Evolutionary conservation across 2,329 filamentous ascomycete species (phyloP).

Genomic region (Orbilia quercus): DNA sequence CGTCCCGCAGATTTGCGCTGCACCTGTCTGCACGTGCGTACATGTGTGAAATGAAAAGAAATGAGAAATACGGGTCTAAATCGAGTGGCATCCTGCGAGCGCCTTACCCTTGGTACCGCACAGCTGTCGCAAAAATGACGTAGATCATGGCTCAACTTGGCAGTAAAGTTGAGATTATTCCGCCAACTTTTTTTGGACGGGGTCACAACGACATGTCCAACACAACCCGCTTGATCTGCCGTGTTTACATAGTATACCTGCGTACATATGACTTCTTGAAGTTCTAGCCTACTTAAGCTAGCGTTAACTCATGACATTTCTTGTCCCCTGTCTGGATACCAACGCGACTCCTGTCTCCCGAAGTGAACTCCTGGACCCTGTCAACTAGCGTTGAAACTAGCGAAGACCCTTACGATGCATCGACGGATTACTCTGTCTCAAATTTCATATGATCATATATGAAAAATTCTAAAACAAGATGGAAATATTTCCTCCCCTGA

Average conservation of each 20-base stretch:
- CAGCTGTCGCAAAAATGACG: conserved; percentile 7
- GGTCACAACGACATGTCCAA: conserved; percentile 34
- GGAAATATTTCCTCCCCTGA: background rate
- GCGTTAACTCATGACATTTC: too few relatives aligned
- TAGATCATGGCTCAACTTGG: conserved; percentile 11
- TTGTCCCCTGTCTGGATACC: too few relatives aligned
- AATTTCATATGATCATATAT: too few relatives aligned
- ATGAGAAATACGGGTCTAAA: conserved; percentile 1
- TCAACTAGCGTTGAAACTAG: background rate
- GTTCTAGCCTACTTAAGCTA: too few relatives aligned
- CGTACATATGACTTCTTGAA: background rate
- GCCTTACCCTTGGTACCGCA: background rate
- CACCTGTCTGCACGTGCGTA: too few relatives aligned
- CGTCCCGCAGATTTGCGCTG: background rate
- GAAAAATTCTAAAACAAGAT: too few relatives aligned
- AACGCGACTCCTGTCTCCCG: background rate
- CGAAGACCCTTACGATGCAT: too few relatives aligned
- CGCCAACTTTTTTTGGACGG: background rate
- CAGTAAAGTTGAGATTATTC: conserved; percentile 24
- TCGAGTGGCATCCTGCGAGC: conserved; percentile 6
- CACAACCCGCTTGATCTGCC: conserved; percentile 13
- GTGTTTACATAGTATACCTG: background rate
- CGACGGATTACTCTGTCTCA: too few relatives aligned
- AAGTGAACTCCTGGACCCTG: conserved; percentile 2
- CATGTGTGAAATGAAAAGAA: too few relatives aligned